phyloP scores from a whole-genome alignment of 2,329 filamentous ascomycete species.

The Ilyonectria mors-panacis region DNA sequence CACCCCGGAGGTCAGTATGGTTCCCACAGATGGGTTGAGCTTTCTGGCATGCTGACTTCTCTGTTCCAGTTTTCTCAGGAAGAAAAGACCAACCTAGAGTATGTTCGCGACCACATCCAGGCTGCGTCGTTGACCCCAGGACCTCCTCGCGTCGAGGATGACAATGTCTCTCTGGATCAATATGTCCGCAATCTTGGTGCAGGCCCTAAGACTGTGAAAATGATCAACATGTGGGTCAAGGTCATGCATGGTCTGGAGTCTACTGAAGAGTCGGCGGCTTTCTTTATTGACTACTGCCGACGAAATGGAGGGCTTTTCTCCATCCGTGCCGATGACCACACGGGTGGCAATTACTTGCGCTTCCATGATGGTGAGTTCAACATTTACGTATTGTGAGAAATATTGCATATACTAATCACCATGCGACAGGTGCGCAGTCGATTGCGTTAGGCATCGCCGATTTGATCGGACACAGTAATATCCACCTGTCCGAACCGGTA shows the following conservation, averaged over 20 bases:
- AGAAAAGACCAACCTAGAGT: slow-evolving; percentile 53
- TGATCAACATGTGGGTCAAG: slow-evolving; percentile 55
- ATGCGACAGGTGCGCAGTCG: slow-evolving; percentile 42
- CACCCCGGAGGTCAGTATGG: slow-evolving; percentile 38
- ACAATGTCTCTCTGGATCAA: slow-evolving; percentile 52
- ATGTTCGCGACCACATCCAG: slow-evolving; percentile 54
- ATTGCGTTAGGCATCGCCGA: slow-evolving; percentile 48
- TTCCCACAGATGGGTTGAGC: no score
- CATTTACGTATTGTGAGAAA: not conserved
- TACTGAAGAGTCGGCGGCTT: slow-evolving; percentile 54
- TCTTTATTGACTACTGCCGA: slow-evolving; percentile 57
- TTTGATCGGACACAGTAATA: slow-evolving; percentile 42
- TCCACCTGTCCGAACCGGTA: slow-evolving; percentile 40
- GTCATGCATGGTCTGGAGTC: slow-evolving; percentile 57
- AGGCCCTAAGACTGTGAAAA: slow-evolving; percentile 48
- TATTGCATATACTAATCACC: not conserved
- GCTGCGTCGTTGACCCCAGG: slow-evolving; percentile 48
- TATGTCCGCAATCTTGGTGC: slow-evolving; percentile 54
- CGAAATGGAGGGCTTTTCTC: slow-evolving; percentile 52
- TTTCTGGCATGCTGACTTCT: no score
- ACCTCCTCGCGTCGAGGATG: slow-evolving; percentile 45
- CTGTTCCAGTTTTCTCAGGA: slow-evolving; percentile 45
- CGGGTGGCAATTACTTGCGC: slow-evolving; percentile 54
- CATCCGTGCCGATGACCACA: slow-evolving; percentile 53
- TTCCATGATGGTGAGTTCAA: slow-evolving; percentile 42